Conservation (phyloP, 305 asterid genomes). For the Rubia tinctorum region DNA sequence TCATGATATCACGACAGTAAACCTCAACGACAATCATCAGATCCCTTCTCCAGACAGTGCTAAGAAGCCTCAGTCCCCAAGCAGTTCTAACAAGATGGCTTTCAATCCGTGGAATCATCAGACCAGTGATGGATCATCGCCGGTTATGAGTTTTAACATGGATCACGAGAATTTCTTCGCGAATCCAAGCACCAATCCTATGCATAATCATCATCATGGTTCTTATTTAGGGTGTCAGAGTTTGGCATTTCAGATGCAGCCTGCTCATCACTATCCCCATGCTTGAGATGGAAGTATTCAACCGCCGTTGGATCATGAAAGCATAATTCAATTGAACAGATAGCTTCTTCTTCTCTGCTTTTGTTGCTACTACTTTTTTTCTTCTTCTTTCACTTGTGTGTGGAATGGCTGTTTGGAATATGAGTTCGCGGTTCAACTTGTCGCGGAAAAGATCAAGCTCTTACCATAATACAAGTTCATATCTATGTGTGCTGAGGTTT, state of each 20-base stretch:
- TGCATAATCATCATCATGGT: conserved; percentile 31
- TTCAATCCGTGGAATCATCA: conserved; percentile 47
- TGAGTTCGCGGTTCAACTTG: conserved; percentile 9
- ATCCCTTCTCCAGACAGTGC: conserved; percentile 49
- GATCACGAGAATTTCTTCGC: conserved; percentile 43
- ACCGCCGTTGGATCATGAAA: background rate
- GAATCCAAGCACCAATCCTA: conserved; percentile 36
- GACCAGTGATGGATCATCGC: conserved; percentile 26
- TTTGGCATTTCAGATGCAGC: conserved; percentile 65
- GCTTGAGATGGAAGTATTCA: conserved; percentile 36
- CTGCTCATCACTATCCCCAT: conserved; percentile 55
- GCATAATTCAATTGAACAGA: conserved; percentile 30
- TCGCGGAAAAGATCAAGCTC: conserved; percentile 8
- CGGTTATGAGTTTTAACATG: conserved; percentile 40
- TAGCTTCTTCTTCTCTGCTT: conserved; percentile 50
- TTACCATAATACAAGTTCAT: background rate
- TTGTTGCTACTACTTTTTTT: background rate
- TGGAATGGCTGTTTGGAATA: conserved; percentile 43
- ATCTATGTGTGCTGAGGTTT: background rate
- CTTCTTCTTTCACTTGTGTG: conserved; percentile 32
- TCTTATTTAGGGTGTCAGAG: conserved; percentile 57
- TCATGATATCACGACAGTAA: conserved; percentile 88
- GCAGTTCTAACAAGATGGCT: conserved; percentile 45
- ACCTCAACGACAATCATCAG: conserved; percentile 45
- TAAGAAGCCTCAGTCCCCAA: conserved; percentile 43